These are phyloP conservation scores for Penicillium sp. DNA, from an alignment of 2,329 filamentous ascomycete genomes.

Conservation along the genomic window DNA sequence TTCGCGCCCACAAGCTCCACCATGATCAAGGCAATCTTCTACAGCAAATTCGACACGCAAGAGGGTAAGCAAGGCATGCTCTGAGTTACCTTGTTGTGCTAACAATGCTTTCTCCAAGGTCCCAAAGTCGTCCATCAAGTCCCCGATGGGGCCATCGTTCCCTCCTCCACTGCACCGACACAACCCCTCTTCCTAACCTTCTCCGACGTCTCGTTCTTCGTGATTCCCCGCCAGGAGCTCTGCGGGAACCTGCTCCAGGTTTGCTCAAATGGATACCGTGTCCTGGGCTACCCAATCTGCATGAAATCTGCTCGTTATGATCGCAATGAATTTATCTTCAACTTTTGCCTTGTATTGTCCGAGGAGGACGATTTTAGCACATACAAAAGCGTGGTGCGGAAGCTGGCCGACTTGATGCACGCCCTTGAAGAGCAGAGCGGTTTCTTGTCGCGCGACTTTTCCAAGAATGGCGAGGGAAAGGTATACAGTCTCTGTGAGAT, in stretches of 20 bases:
- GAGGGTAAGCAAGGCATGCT: constrained; percentile 41
- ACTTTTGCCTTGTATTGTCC: constrained; percentile 83
- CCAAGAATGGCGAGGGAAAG: constrained; percentile 49
- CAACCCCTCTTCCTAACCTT: constrained; percentile 76
- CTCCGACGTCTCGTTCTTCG: constrained; percentile 81
- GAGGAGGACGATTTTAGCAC: constrained; percentile 69
- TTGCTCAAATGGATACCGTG: constrained; percentile 69
- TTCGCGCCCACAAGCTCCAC: constrained; percentile 18
- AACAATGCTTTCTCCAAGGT: constrained; percentile 40
- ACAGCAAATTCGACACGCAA: constrained; percentile 64
- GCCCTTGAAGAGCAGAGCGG: constrained; percentile 89
- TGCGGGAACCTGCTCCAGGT: constrained; percentile 83
- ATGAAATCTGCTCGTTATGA: constrained; percentile 79
- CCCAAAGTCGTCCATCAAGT: constrained; percentile 65
- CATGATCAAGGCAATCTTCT: constrained; percentile 66
- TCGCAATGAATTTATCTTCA: constrained; percentile 97
- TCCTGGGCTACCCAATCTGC: constrained; percentile 86
- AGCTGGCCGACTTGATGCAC: constrained; percentile 80
- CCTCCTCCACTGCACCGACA: constrained; percentile 45
- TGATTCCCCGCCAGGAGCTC: constrained; percentile 92
- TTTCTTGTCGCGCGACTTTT: constrained; percentile 60
- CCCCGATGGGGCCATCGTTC: constrained; percentile 58
- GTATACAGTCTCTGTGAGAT: constrained; percentile 75
- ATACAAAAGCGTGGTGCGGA: constrained; percentile 81
- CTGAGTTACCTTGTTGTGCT: not conserved